Evolutionary conservation across 2,329 filamentous ascomycete species (phyloP).

Genomic region (Boeremia lycopersici): DNA sequence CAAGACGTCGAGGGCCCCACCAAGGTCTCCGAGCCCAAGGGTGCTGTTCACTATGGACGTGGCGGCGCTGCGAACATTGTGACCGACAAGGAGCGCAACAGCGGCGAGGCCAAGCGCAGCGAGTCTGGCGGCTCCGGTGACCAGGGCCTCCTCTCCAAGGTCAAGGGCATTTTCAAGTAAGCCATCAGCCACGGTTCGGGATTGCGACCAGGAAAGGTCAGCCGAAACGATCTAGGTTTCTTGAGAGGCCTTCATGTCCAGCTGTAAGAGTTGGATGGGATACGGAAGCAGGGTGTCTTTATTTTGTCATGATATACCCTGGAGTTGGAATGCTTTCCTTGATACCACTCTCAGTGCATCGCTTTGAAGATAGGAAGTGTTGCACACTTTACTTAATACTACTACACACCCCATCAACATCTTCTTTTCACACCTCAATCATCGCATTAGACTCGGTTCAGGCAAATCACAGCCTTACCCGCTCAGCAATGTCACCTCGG

Average conservation of each 20-base stretch:
- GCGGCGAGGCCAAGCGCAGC: slow-evolving; percentile 40
- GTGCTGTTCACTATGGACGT: slow-evolving; percentile 70
- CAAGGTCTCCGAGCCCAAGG: slow-evolving; percentile 58
- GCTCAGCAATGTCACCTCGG: neutral
- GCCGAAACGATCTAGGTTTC: neutral
- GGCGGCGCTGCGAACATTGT: slow-evolving; percentile 74
- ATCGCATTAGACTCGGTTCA: neutral
- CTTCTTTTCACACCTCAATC: neutral
- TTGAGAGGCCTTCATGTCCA: neutral
- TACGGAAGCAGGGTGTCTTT: slow-evolving; percentile 14
- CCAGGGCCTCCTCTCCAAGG: slow-evolving; percentile 58
- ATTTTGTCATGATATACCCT: slow-evolving; percentile 16
- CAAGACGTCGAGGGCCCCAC: slow-evolving; percentile 76
- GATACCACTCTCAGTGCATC: slow-evolving; percentile 13
- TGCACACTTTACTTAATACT: slow-evolving; percentile 1
- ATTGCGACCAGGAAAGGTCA: no score
- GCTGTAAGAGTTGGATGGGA: neutral
- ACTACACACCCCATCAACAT: neutral
- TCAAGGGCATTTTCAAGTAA: slow-evolving; percentile 58
- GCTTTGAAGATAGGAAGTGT: neutral
- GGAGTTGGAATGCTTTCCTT: slow-evolving; percentile 14
- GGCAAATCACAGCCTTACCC: neutral
- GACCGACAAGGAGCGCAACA: slow-evolving; percentile 43
- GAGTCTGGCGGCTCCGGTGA: slow-evolving; percentile 19
- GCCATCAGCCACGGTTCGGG: neutral